Percentiles rank a stretch among this genome's conserved stretches.
phyloP scores from a whole-genome alignment of 2,329 filamentous ascomycete genomes.

The Nemania serpens region DNA sequence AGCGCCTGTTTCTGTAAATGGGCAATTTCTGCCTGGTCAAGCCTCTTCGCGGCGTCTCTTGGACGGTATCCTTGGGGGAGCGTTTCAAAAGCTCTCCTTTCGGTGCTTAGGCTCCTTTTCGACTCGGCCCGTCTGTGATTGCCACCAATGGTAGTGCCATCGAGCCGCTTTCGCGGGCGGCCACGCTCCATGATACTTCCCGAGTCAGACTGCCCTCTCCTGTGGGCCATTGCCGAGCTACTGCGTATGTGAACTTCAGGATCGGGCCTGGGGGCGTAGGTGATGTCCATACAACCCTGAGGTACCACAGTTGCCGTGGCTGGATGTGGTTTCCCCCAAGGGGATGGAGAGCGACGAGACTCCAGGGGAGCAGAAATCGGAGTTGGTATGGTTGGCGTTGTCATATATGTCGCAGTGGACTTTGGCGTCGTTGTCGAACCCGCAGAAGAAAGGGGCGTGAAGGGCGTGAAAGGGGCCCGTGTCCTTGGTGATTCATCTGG shows the following conservation, averaged over 20 bases:
- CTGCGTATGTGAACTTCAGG: slow-evolving; percentile 33
- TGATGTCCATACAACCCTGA: slow-evolving; percentile 36
- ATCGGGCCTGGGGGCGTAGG: slow-evolving; percentile 41
- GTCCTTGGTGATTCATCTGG: slow-evolving; percentile 54
- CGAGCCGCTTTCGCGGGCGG: slow-evolving; percentile 60
- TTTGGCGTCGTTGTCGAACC: slow-evolving; percentile 49
- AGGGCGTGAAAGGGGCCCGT: slow-evolving; percentile 46
- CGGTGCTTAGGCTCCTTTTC: slow-evolving; percentile 54
- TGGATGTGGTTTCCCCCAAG: slow-evolving; percentile 47
- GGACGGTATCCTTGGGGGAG: slow-evolving; percentile 64
- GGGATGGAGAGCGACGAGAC: slow-evolving; percentile 48
- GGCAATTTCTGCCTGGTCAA: slow-evolving; percentile 55
- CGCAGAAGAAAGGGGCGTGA: slow-evolving; percentile 51
- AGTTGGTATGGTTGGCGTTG: slow-evolving; percentile 50
- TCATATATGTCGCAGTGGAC: slow-evolving; percentile 52
- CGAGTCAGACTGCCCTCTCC: slow-evolving; percentile 60
- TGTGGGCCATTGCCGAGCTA: slow-evolving; percentile 45
- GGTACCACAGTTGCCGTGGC: slow-evolving; percentile 35
- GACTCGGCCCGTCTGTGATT: slow-evolving; percentile 47
- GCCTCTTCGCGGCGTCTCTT: slow-evolving; percentile 53
- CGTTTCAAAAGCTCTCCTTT: slow-evolving; percentile 62
- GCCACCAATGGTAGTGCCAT: slow-evolving; percentile 45
- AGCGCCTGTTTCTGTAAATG: slow-evolving; percentile 64
- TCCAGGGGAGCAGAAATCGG: slow-evolving; percentile 57
- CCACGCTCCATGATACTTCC: slow-evolving; percentile 65